phyloP scores from a whole-genome alignment of 2,329 filamentous ascomycete species.

The Epichloe gansuensis region DNA sequence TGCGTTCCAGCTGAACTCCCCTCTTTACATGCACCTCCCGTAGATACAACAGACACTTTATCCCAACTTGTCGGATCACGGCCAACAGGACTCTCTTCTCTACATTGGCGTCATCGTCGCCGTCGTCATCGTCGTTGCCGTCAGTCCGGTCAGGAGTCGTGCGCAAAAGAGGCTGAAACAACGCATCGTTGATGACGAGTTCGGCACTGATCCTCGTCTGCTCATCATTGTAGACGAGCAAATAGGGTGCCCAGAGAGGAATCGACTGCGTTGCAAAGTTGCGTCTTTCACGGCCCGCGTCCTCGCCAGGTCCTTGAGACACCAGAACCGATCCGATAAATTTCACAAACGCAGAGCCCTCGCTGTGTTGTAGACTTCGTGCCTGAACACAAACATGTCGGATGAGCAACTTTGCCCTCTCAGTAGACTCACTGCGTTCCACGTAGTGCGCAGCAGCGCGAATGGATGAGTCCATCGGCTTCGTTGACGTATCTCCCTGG shows the following conservation, averaged over 20 bases:
- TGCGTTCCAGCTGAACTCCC: constrained; percentile 27
- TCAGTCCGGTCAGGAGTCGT: not conserved
- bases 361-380: constrained; percentile 30
- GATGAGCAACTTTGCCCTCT: constrained; percentile 27
- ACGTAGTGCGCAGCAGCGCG: constrained; percentile 45
- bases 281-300: constrained; percentile 11
- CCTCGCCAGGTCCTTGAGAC: constrained; percentile 17
- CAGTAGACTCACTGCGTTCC: constrained; percentile 22
- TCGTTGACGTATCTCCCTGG: constrained; percentile 28
- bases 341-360: constrained; percentile 36
- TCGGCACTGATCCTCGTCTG: constrained; percentile 30
- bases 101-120: not conserved
- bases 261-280: constrained; percentile 15
- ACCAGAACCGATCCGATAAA: constrained; percentile 24
- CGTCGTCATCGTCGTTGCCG: not conserved
- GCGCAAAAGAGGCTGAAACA: constrained; percentile 25
- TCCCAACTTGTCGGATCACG: constrained; percentile 28
- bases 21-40: constrained; percentile 33
- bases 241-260: constrained; percentile 37
- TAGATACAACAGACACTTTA: constrained; percentile 34
- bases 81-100: constrained; percentile 8
- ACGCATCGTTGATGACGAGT: constrained; percentile 28
- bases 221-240: constrained; percentile 35
- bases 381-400: constrained; percentile 32
- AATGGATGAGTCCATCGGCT: constrained; percentile 43